Evolutionary conservation across 306 rosid species (phyloP).

Genomic region (Quercus engelmannii): DNA sequence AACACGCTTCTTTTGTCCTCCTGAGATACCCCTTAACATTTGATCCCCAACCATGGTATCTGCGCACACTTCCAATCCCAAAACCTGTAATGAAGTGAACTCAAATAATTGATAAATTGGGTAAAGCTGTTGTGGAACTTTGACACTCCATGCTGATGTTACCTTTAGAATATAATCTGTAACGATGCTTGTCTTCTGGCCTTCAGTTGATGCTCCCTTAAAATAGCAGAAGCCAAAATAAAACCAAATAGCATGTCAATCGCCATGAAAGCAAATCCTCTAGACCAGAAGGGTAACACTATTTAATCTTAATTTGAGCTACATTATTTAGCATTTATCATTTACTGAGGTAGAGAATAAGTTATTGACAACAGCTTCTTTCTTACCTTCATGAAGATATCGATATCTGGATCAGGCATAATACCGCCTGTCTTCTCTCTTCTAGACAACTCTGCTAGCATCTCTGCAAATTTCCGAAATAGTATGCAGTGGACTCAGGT

Average conservation of each 20-base stretch:
- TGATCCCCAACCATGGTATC: constrained; percentile 44
- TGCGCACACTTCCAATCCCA: constrained; percentile 46
- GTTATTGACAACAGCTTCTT: neutral
- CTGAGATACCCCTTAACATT: constrained; percentile 47
- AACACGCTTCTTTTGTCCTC: constrained; percentile 53
- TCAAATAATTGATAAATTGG: neutral
- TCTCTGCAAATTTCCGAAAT: constrained; percentile 23
- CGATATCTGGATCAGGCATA: constrained; percentile 51
- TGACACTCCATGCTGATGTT: neutral
- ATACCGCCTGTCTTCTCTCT: constrained; percentile 41
- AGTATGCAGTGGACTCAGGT: neutral
- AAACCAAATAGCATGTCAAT: neutral
- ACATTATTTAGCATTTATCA: no score
- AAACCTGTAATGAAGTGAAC: constrained; percentile 16
- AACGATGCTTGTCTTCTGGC: constrained; percentile 28
- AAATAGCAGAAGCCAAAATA: neutral
- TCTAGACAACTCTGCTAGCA: constrained; percentile 43
- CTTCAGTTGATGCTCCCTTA: constrained; percentile 36
- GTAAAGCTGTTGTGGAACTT: neutral
- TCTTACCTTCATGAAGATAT: constrained; percentile 47
- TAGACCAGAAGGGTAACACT: no score
- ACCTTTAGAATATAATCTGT: constrained; percentile 45
- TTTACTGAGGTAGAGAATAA: no score
- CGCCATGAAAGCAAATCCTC: no score
- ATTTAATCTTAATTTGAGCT: no score